Percentiles rank a stretch among this genome's conserved stretches.
Conservation (phyloP, 2,329 filamentous ascomycete genomes). For the Orbilia javanica region DNA sequence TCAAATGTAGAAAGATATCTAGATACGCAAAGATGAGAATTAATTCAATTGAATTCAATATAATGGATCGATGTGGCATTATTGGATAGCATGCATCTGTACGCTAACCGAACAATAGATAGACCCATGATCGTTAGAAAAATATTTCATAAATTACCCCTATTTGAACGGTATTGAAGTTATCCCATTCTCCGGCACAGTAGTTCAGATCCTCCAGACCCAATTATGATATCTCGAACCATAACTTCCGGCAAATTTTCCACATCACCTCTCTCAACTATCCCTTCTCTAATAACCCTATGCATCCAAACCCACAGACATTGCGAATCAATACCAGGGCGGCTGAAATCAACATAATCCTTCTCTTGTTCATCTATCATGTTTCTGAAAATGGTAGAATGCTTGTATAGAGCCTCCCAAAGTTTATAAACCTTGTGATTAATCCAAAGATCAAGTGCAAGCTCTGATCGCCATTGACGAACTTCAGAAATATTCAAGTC, state of each 20-base stretch:
- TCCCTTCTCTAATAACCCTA: background rate
- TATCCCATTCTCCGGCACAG: no score
- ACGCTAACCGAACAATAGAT: no score
- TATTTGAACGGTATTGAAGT: no score
- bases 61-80: no score
- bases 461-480: slow-evolving; percentile 13
- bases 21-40: no score
- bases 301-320: slow-evolving; percentile 1
- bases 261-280: slow-evolving; percentile 24
- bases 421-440: slow-evolving; percentile 12
- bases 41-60: no score
- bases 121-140: no score
- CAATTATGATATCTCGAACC: slow-evolving; percentile 13
- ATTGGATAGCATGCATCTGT: no score
- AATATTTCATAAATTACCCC: no score
- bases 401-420: slow-evolving; percentile 20
- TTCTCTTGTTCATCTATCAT: slow-evolving; percentile 32
- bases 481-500: slow-evolving; percentile 8
- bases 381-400: slow-evolving; percentile 16
- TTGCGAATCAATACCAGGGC: background rate
- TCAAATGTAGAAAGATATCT: no score
- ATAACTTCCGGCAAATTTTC: slow-evolving; percentile 21
- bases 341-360: slow-evolving; percentile 13
- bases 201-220: background rate
- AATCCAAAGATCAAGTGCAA: slow-evolving; percentile 5